A percentile compares a stretch with the other conserved stretches of the same genome.
phyloP scores from a whole-genome alignment of 2,329 filamentous ascomycete species.

The Anthostomella pinea region DNA sequence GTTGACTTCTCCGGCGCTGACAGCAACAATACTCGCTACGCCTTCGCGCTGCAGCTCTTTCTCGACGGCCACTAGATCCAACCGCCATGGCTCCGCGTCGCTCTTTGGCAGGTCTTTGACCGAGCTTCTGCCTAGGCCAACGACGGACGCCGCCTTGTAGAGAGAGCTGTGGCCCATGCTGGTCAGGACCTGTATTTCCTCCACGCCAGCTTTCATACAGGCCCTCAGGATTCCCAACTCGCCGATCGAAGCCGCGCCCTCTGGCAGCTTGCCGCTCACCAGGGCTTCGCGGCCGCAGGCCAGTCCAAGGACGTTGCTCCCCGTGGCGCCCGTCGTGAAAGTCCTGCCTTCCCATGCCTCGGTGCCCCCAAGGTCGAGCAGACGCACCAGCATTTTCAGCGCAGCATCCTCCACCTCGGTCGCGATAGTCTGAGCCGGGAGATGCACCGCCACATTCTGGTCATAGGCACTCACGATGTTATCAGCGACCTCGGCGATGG shows the following conservation, averaged over 20 bases:
- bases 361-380: constrained; percentile 62
- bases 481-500: constrained; percentile 78
- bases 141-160: constrained; percentile 75
- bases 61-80: constrained; percentile 68
- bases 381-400: constrained; percentile 63
- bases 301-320: constrained; percentile 77
- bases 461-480: constrained; percentile 78
- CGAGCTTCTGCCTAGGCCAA: constrained; percentile 71
- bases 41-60: constrained; percentile 49
- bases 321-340: constrained; percentile 64
- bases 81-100: constrained; percentile 59
- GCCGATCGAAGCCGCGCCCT: constrained; percentile 50
- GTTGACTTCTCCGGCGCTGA: constrained; percentile 90
- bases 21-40: constrained; percentile 68
- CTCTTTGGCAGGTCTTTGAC: constrained; percentile 59
- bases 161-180: constrained; percentile 82
- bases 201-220: constrained; percentile 60
- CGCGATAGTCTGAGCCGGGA: constrained; percentile 70
- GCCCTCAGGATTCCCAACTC: constrained; percentile 68
- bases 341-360: constrained; percentile 56
- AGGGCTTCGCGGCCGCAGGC: constrained; percentile 63
- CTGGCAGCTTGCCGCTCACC: constrained; percentile 39
- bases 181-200: constrained; percentile 72
- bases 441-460: constrained; percentile 81
- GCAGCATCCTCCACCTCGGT: constrained; percentile 75